Conservation (phyloP, 2,329 filamentous ascomycete genomes). For the Seiridium cupressi region DNA sequence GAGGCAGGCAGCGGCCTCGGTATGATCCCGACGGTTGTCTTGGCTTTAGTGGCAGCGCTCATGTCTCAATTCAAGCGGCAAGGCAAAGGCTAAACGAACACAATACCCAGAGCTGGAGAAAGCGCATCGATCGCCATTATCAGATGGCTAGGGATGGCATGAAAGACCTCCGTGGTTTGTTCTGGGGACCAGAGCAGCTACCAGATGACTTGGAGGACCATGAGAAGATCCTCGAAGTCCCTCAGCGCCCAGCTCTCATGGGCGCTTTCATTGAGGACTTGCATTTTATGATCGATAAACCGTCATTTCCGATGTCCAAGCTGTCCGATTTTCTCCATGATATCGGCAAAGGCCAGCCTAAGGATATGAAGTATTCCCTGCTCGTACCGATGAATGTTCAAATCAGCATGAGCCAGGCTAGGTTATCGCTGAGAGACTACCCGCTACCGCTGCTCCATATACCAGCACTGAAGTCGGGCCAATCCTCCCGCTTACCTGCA, state of each 20-base stretch:
- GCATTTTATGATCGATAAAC: constrained; percentile 84
- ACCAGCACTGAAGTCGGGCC: constrained; percentile 74
- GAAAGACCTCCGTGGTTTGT: constrained; percentile 73
- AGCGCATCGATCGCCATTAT: constrained; percentile 78
- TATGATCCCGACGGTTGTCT: constrained; percentile 79
- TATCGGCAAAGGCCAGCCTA: constrained; percentile 95
- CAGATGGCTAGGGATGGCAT: constrained; percentile 69
- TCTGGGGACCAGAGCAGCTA: constrained; percentile 79
- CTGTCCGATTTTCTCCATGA: constrained; percentile 81
- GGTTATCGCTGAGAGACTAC: constrained; percentile 86
- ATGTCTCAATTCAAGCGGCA: constrained; percentile 74
- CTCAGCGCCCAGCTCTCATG: constrained; percentile 81
- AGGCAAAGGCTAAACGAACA: constrained; percentile 71
- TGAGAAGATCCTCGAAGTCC: constrained; percentile 83
- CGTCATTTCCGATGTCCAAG: constrained; percentile 80
- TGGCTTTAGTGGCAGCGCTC: constrained; percentile 68
- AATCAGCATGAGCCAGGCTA: constrained; percentile 86
- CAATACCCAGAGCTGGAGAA: constrained; percentile 90
- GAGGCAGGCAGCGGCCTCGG: constrained; percentile 46
- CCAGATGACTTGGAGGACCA: constrained; percentile 79
- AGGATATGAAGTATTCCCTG: constrained; percentile 85
- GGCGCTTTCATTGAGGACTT: constrained; percentile 79
- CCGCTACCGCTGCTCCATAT: constrained; percentile 90
- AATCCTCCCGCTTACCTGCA: constrained; percentile 77
- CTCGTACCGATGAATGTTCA: constrained; percentile 87